phyloP scores from a whole-genome alignment of 345 rosid species.

The Pistacia integerrima region DNA sequence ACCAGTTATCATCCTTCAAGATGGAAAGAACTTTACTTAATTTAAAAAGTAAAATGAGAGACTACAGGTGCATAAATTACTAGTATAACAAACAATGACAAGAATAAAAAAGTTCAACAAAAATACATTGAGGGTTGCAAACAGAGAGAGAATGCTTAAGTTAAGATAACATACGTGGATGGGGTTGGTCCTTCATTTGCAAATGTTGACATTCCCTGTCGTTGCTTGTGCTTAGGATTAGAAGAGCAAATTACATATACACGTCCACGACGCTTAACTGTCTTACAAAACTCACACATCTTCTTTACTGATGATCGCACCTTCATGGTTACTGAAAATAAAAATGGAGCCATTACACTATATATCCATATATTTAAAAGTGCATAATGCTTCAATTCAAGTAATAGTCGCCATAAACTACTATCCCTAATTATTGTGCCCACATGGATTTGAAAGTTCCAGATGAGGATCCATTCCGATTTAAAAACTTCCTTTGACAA shows the following conservation, averaged over 20 bases:
- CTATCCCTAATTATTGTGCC: background rate
- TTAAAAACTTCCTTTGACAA: background rate
- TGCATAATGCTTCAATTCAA: background rate
- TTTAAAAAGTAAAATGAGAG: no score
- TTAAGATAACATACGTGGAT: constrained; percentile 37
- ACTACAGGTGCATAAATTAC: background rate
- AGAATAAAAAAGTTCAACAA: background rate
- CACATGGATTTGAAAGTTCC: background rate
- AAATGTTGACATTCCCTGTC: constrained; percentile 64
- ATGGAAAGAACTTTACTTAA: no score
- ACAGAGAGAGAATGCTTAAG: background rate
- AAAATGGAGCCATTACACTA: background rate
- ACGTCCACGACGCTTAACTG: constrained; percentile 86
- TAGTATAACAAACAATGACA: background rate
- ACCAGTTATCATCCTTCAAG: no score
- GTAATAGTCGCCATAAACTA: background rate
- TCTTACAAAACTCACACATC: constrained; percentile 91
- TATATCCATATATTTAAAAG: background rate
- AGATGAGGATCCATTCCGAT: background rate
- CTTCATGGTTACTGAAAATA: constrained; percentile 61
- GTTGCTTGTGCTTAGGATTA: constrained; percentile 93
- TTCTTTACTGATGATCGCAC: constrained; percentile 94
- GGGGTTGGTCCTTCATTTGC: constrained; percentile 46
- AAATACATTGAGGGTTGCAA: background rate
- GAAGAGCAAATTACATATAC: constrained; percentile 69